phyloP scores from a whole-genome alignment of 2,329 filamentous ascomycete genomes.

The Periconia macrospinosa region DNA sequence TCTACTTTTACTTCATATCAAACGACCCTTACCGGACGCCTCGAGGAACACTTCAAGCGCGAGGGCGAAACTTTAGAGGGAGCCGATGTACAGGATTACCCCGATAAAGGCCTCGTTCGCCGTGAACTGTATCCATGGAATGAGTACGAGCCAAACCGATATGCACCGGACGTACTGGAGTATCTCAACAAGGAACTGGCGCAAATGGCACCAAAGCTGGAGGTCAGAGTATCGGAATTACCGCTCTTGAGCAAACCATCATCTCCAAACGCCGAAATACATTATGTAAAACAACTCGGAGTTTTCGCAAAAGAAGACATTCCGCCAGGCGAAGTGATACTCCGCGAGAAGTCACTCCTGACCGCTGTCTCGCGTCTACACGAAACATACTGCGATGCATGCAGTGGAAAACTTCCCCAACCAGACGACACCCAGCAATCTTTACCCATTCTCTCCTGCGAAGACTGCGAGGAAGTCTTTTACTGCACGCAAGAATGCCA shows the following conservation, averaged over 20 bases:
- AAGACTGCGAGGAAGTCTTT: constrained; percentile 59
- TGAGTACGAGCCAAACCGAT: constrained; percentile 60
- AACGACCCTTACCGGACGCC: constrained; percentile 50
- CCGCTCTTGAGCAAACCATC: constrained; percentile 61
- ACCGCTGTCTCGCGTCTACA: constrained; percentile 88
- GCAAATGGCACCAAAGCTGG: constrained; percentile 76
- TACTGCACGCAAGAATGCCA: constrained; percentile 63
- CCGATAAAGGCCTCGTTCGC: constrained; percentile 70
- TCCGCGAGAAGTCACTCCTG: constrained; percentile 81
- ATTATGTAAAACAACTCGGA: constrained; percentile 75
- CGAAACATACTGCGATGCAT: constrained; percentile 87
- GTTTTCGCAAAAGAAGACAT: constrained; percentile 88
- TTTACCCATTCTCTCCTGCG: constrained; percentile 46
- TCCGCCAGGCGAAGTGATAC: constrained; percentile 70
- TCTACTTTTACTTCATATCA: constrained; percentile 58
- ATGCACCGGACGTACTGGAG: constrained; percentile 58
- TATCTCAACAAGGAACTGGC: constrained; percentile 72
- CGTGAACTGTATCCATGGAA: constrained; percentile 68
- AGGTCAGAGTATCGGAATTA: constrained; percentile 73
- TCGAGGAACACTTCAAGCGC: constrained; percentile 25
- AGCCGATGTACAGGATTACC: constrained; percentile 60
- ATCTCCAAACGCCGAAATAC: constrained; percentile 54
- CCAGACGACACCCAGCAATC: too few species aligned
- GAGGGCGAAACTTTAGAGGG: constrained; percentile 35
- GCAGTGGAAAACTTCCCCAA: constrained; percentile 54